Evolutionary conservation across 1,284 basidiomycete genomes (phyloP).

Genomic region (Ganoderma lingzhi): DNA sequence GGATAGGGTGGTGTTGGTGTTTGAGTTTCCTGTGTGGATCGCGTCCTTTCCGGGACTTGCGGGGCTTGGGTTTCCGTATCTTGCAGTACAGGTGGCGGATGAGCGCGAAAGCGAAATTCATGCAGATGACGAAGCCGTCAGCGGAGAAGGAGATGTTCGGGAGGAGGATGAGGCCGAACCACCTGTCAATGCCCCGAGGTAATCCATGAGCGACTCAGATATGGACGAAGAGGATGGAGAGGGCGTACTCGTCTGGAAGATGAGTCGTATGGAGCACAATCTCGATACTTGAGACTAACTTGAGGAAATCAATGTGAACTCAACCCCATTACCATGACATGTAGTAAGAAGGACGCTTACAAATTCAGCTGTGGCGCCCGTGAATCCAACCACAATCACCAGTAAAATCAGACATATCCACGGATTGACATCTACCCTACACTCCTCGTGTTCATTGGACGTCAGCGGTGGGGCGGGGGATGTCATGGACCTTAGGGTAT

Average conservation of each 20-base stretch:
- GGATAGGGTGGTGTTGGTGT: background rate
- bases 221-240: background rate
- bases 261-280: constrained; percentile 50
- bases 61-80: background rate
- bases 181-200: constrained; percentile 45
- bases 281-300: constrained; percentile 72
- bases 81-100: background rate
- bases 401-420: constrained; percentile 64
- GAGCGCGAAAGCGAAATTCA: constrained; percentile 51
- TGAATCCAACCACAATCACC: constrained; percentile 58
- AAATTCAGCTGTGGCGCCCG: constrained; percentile 75
- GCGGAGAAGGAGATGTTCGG: constrained; percentile 74
- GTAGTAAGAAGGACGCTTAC: constrained; percentile 45
- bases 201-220: background rate
- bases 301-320: constrained; percentile 2
- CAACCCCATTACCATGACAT: too few species aligned
- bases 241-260: constrained; percentile 59
- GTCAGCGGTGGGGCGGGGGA: constrained; percentile 45
- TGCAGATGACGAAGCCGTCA: constrained; percentile 63
- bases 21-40: background rate
- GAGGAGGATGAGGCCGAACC: constrained; percentile 73
- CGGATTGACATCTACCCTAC: constrained; percentile 63
- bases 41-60: background rate
- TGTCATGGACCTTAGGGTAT: constrained; percentile 49
- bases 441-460: constrained; percentile 45